A percentile compares a stretch with the other conserved stretches of the same genome.
Evolutionary conservation across 177 flowering plant genomes (phyloP).

Genomic region (Vitis hybrid): DNA sequence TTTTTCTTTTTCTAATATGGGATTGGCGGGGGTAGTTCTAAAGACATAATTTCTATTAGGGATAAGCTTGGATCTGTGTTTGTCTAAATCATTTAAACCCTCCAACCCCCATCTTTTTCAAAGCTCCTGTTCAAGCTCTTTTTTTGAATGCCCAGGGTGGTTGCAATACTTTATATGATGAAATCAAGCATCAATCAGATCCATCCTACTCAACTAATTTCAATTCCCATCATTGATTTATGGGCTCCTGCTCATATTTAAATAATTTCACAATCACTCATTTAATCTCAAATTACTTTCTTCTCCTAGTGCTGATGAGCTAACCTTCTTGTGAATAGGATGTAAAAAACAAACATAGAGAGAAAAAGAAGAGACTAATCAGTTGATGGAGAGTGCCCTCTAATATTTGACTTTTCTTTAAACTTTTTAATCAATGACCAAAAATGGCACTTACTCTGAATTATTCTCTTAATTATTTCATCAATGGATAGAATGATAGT

Average conservation of each 20-base stretch:
- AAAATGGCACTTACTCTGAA: too few species aligned
- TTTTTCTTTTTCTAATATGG: not conserved
- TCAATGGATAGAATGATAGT: too few species aligned
- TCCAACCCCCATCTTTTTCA: constrained; percentile 18
- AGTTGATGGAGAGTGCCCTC: too few species aligned
- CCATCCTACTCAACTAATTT: not conserved
- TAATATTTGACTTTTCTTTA: too few species aligned
- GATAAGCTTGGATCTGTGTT: constrained; percentile 25
- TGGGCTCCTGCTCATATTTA: not conserved
- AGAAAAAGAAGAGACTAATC: too few species aligned
- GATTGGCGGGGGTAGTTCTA: not conserved
- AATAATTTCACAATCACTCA: not conserved
- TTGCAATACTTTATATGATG: not conserved
- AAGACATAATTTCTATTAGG: constrained; percentile 4
- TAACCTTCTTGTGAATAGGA: too few species aligned
- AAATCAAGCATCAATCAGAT: not conserved
- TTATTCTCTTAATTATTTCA: too few species aligned
- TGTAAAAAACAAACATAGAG: too few species aligned
- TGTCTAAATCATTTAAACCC: constrained; percentile 15
- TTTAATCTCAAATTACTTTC: too few species aligned
- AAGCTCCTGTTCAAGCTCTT: constrained; percentile 11
- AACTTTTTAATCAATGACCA: too few species aligned
- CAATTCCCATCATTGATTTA: not conserved
- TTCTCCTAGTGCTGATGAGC: too few species aligned
- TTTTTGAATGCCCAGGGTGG: constrained; percentile 3